These are phyloP conservation scores for Psilocybe subaeruginosa DNA, from an alignment of 768 basidiomycete genomes.

Conservation along the genomic window DNA sequence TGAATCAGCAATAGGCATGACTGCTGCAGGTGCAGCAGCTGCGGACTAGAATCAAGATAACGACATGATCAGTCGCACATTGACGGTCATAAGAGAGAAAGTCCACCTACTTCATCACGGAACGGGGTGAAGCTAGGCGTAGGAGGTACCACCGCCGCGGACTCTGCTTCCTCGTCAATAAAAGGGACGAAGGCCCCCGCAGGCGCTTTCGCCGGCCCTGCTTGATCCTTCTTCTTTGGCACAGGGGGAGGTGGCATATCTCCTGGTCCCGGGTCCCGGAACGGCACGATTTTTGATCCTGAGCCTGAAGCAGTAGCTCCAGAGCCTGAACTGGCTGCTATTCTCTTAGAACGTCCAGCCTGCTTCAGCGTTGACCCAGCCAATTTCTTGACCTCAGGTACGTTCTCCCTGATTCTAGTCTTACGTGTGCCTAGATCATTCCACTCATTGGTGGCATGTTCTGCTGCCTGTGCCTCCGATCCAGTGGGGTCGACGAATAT, in stretches of 20 bases:
- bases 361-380: conserved; percentile 69
- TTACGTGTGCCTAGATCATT: conserved; percentile 79
- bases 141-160: conserved; percentile 34
- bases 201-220: conserved; percentile 31
- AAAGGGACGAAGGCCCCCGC: conserved; percentile 41
- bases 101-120: conserved; percentile 63
- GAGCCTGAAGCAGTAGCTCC: conserved; percentile 31
- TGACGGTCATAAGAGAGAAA: conserved; percentile 13
- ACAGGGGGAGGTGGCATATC: conserved; percentile 46
- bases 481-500: conserved; percentile 77
- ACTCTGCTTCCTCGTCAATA: conserved; percentile 18
- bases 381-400: conserved; percentile 69
- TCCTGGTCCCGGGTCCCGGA: conserved; percentile 61
- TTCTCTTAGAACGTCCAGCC: conserved; percentile 56
- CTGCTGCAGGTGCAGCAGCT: conserved; percentile 31
- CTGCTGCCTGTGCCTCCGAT: conserved; percentile 45
- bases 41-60: conserved; percentile 20
- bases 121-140: conserved; percentile 73
- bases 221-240: conserved; percentile 30
- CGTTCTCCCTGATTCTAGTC: conserved; percentile 78
- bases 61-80: conserved; percentile 5
- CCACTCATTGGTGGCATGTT: conserved; percentile 56
- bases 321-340: conserved; percentile 42
- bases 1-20: conserved; percentile 47
- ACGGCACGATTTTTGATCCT: conserved; percentile 63